A percentile compares a stretch with the other conserved stretches of the same genome.
phyloP scores from a whole-genome alignment of 2,329 filamentous ascomycete species.

The Exserohilum turcica region DNA sequence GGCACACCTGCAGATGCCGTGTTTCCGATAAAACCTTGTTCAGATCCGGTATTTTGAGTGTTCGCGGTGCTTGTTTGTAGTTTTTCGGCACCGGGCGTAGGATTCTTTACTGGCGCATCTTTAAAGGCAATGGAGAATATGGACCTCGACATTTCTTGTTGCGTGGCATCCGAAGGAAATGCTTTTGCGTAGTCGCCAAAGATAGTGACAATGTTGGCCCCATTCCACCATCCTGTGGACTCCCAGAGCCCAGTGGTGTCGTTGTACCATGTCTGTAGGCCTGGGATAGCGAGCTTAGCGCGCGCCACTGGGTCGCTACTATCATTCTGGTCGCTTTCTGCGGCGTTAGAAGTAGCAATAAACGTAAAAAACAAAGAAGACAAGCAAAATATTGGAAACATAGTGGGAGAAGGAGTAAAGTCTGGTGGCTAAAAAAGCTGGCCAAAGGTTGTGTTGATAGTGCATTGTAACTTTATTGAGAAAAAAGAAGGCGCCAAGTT shows the following conservation, averaged over 20 bases:
- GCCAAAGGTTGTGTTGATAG: not conserved
- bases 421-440: not conserved
- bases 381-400: conserved; percentile 24
- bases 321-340: conserved; percentile 22
- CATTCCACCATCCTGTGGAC: conserved; percentile 74
- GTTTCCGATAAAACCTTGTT: conserved; percentile 7
- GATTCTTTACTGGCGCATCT: conserved; percentile 39
- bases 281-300: conserved; percentile 44
- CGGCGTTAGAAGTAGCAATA: conserved; percentile 25
- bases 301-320: conserved; percentile 29
- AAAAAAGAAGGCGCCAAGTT: not conserved
- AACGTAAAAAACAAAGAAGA: conserved; percentile 19
- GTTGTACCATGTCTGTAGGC: conserved; percentile 68
- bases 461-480: not conserved
- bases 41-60: conserved; percentile 9
- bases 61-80: conserved; percentile 6
- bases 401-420: conserved; percentile 2
- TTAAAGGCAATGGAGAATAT: conserved; percentile 54
- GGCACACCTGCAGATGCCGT: no score
- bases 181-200: conserved; percentile 60
- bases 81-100: conserved; percentile 34
- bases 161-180: conserved; percentile 36
- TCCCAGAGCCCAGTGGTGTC: conserved; percentile 65
- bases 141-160: conserved; percentile 41
- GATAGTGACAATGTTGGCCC: conserved; percentile 68